phyloP scores from a whole-genome alignment of 2,329 filamentous ascomycete genomes.

The Dactylellina leptospora region DNA sequence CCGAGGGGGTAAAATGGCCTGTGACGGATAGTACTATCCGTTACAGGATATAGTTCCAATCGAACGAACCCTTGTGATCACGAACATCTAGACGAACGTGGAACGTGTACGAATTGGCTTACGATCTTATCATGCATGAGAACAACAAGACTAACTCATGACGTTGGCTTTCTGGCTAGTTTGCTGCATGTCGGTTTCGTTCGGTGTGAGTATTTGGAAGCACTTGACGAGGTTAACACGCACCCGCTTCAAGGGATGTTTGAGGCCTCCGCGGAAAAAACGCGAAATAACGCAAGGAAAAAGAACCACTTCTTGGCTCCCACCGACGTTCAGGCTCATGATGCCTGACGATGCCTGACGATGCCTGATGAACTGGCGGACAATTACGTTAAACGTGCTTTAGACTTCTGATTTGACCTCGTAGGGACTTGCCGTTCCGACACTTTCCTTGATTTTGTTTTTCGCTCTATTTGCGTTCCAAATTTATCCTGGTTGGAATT shows the following conservation, averaged over 20 bases:
- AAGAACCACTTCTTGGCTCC: not conserved
- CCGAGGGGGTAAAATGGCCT: too few relatives aligned
- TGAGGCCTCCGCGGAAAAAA: constrained; percentile 7
- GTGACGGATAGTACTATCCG: too few relatives aligned
- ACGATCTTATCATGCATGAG: too few relatives aligned
- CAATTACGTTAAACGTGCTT: constrained; percentile 20
- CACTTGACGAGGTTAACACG: constrained; percentile 2
- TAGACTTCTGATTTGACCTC: not conserved
- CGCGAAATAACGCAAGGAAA: constrained; percentile 24
- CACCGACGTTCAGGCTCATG: not conserved
- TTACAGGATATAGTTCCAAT: too few relatives aligned
- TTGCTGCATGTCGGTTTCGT: constrained; percentile 3
- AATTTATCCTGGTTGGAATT: constrained; percentile 21
- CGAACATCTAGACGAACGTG: too few relatives aligned
- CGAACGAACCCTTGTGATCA: too few relatives aligned
- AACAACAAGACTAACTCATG: not conserved
- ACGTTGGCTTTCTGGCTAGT: not conserved
- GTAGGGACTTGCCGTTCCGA: not conserved
- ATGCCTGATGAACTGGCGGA: constrained; percentile 26
- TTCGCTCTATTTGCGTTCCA: not conserved
- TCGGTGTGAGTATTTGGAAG: constrained; percentile 16
- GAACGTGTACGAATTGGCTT: too few relatives aligned
- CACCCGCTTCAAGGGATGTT: not conserved
- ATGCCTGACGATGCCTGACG: constrained; percentile 1
- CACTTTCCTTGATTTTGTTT: constrained; percentile 1